A percentile compares a stretch with the other conserved stretches of the same genome.
Evolutionary conservation across 169 alveolate genomes (phyloP).

Genomic region (Cryptosporidium sp.): DNA sequence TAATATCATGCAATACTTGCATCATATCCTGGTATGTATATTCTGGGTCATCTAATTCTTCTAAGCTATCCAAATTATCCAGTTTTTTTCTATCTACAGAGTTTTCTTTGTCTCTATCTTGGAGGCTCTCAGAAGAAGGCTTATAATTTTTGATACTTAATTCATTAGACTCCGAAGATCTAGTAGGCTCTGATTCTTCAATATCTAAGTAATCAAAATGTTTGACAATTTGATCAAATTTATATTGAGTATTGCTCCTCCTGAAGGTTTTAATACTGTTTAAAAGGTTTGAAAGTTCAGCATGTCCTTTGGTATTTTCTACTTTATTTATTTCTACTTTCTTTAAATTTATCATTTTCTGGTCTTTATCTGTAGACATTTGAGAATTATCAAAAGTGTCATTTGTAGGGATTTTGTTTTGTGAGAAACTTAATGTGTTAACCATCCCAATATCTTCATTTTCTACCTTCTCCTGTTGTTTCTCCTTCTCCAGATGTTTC

Average conservation of each 20-base stretch:
- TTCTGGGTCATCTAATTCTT: background rate
- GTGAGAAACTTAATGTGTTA: background rate
- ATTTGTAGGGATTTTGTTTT: background rate
- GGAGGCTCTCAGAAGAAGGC: background rate
- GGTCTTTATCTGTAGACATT: too few relatives aligned
- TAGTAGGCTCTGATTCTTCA: constrained; percentile 3
- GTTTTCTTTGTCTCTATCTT: background rate
- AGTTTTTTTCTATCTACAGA: background rate
- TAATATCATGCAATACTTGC: constrained; percentile 5
- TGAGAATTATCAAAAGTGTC: background rate
- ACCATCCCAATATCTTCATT: background rate
- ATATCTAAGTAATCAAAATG: constrained; percentile 53
- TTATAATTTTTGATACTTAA: background rate
- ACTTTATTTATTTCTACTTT: background rate
- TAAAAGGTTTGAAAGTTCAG: constrained; percentile 18
- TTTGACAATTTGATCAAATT: constrained; percentile 5
- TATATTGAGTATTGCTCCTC: background rate
- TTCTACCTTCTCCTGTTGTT: too few relatives aligned
- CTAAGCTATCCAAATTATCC: background rate
- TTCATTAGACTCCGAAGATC: background rate
- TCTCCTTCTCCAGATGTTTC: too few relatives aligned
- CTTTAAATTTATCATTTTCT: background rate
- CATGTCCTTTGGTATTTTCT: background rate
- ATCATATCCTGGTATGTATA: constrained; percentile 23
- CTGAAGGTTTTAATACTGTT: background rate